Evolutionary conservation across 2,329 filamentous ascomycete genomes (phyloP).

Genomic region (Zopfia rhizophila): DNA sequence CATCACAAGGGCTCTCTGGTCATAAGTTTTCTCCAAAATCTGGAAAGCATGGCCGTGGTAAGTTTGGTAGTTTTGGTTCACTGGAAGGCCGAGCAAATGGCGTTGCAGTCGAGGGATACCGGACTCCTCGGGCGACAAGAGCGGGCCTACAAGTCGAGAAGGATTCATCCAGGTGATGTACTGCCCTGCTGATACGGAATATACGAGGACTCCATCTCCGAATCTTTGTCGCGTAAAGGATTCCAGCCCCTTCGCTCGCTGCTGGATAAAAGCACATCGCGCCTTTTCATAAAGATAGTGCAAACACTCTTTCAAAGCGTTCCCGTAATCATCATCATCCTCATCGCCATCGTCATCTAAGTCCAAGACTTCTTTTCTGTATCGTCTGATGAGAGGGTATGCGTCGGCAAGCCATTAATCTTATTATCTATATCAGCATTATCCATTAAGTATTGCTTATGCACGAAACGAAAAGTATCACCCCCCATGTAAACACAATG

Average conservation of each 20-base stretch:
- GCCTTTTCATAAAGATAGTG: constrained; percentile 9
- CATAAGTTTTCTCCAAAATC: constrained; percentile 11
- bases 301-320: not conserved
- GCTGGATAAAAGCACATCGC: constrained; percentile 10
- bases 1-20: no score
- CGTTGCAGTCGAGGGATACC: constrained; percentile 18
- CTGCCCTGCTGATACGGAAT: constrained; percentile 8
- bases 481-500: no score
- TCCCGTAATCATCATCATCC: constrained; percentile 1
- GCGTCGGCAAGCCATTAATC: no score
- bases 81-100: constrained; percentile 7
- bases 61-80: constrained; percentile 6
- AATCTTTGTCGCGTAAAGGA: constrained; percentile 11
- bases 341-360: constrained; percentile 1
- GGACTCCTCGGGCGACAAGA: constrained; percentile 11
- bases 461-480: no score
- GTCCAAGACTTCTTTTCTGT: constrained; percentile 1
- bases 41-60: constrained; percentile 11
- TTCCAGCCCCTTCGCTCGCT: constrained; percentile 12
- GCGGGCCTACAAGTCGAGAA: not conserved
- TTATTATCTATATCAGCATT: no score
- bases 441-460: no score
- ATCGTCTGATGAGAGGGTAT: no score
- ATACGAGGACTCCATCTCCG: constrained; percentile 13
- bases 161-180: constrained; percentile 18